Evolutionary conservation across 2,329 filamentous ascomycete species (phyloP).

Genomic region (Fusarium armeniacum): DNA sequence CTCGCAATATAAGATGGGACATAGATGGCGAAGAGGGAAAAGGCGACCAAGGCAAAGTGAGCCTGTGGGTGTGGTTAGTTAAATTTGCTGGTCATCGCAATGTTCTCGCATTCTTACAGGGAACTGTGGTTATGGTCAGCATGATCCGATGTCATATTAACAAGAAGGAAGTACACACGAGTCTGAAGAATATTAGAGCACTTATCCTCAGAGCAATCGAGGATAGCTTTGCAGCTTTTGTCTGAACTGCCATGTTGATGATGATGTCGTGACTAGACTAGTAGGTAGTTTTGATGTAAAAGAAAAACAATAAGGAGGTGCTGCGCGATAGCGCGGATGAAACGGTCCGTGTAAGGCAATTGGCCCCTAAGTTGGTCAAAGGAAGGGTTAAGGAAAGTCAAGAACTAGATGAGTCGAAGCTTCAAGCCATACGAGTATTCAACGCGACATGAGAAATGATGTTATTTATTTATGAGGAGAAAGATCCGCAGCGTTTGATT

Average conservation of each 20-base stretch:
- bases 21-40: constrained; percentile 76
- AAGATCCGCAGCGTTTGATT: constrained; percentile 33
- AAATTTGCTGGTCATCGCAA: constrained; percentile 28
- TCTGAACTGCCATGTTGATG: constrained; percentile 52
- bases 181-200: constrained; percentile 56
- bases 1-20: constrained; percentile 72
- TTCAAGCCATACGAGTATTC: constrained; percentile 28
- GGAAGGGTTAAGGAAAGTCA: constrained; percentile 41
- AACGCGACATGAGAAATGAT: constrained; percentile 28
- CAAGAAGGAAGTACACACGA: constrained; percentile 49
- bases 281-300: constrained; percentile 5
- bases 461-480: constrained; percentile 22
- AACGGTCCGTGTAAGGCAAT: constrained; percentile 19
- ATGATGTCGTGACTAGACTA: constrained; percentile 16
- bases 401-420: constrained; percentile 34
- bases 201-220: constrained; percentile 57
- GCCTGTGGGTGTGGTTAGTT: constrained; percentile 50
- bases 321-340: constrained; percentile 16
- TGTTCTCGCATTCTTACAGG: constrained; percentile 49
- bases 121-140: constrained; percentile 51
- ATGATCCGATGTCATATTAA: not conserved
- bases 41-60: constrained; percentile 66
- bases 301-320: constrained; percentile 24
- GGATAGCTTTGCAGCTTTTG: constrained; percentile 53
- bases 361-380: not conserved